Percentiles rank a stretch among this genome's conserved stretches.
These are phyloP conservation scores for Wickerhamiella siamensis DNA, from an alignment of 805 yeast genomes.

Conservation along the genomic window DNA sequence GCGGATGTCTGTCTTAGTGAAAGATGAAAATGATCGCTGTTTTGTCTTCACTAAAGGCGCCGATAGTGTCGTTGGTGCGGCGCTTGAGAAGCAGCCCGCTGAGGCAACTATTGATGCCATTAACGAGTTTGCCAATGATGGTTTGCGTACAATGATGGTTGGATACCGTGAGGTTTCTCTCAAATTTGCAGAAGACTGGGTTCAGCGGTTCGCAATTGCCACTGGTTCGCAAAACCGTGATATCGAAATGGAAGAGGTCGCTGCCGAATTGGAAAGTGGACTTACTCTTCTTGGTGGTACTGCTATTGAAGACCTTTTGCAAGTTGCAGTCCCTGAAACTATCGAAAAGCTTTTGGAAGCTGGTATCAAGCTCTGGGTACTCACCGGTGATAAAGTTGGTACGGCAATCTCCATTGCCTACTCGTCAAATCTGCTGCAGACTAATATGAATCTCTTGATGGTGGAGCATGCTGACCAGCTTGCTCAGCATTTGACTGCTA, in stretches of 20 bases:
- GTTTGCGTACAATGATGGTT: conserved; percentile 61
- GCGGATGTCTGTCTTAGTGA: conserved; percentile 63
- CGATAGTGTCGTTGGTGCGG: conserved; percentile 42
- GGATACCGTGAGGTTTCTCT: conserved; percentile 42
- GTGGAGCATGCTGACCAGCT: conserved; percentile 30
- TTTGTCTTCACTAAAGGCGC: conserved; percentile 58
- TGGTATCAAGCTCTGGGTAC: conserved; percentile 70
- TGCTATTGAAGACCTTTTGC: conserved; percentile 68
- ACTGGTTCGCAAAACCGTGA: conserved; percentile 46
- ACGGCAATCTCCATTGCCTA: conserved; percentile 77
- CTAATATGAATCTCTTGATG: conserved; percentile 47
- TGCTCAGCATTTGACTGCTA: conserved; percentile 32
- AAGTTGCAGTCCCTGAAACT: conserved; percentile 64
- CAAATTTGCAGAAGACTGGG: conserved; percentile 40
- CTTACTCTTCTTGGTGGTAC: conserved; percentile 58
- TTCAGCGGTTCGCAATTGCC: conserved; percentile 34
- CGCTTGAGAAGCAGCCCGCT: conserved; percentile 17
- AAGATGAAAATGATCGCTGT: conserved; percentile 29
- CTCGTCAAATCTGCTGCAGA: conserved; percentile 56
- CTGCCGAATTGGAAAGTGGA: conserved; percentile 44
- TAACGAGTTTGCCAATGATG: conserved; percentile 61
- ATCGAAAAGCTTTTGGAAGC: conserved; percentile 52
- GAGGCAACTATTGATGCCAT: conserved; percentile 45
- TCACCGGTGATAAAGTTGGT: conserved; percentile 72
- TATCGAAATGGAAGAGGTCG: conserved; percentile 36